Percentiles rank a stretch among this genome's conserved stretches.
phyloP scores from a whole-genome alignment of 2,329 filamentous ascomycete genomes.

The Phyllosticta ampelicida region DNA sequence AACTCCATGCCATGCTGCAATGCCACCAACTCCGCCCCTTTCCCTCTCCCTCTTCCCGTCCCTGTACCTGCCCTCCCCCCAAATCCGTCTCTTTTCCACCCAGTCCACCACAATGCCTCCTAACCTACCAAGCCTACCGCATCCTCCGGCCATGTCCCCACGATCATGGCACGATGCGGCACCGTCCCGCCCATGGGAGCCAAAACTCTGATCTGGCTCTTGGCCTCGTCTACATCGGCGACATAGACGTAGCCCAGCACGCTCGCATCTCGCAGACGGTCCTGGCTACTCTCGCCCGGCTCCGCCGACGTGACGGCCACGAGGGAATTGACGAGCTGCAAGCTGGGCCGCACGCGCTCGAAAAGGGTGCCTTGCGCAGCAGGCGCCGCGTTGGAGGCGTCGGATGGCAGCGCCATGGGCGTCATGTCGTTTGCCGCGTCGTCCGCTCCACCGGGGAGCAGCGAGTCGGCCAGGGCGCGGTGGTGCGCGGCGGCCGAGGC shows the following conservation, averaged over 20 bases:
- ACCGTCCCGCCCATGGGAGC: conserved; percentile 74
- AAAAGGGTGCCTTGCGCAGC: conserved; percentile 36
- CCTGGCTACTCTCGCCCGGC: conserved; percentile 52
- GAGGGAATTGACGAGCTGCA: conserved; percentile 66
- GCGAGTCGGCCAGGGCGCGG: neutral
- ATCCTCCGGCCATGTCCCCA: conserved; percentile 79
- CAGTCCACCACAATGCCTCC: neutral
- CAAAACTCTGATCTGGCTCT: conserved; percentile 68
- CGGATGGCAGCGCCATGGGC: conserved; percentile 14
- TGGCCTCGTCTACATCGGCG: conserved; percentile 78
- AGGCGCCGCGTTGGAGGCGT: conserved; percentile 36
- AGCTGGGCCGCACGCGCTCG: conserved; percentile 53
- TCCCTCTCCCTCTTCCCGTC: neutral
- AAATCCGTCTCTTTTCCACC: neutral
- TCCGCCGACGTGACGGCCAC: conserved; percentile 75
- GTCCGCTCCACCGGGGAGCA: neutral
- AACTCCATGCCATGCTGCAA: neutral
- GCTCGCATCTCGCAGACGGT: conserved; percentile 65
- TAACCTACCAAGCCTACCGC: conserved; percentile 63
- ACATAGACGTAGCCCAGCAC: conserved; percentile 93
- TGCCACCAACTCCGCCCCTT: neutral
- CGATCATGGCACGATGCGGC: conserved; percentile 68
- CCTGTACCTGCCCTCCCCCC: neutral
- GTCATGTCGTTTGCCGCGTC: neutral
- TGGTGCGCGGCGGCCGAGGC: conserved; percentile 7